Percentiles rank a stretch among this genome's conserved stretches.
Evolutionary conservation across 768 basidiomycete species (phyloP).

Genomic region (Hygrophorus russula): DNA sequence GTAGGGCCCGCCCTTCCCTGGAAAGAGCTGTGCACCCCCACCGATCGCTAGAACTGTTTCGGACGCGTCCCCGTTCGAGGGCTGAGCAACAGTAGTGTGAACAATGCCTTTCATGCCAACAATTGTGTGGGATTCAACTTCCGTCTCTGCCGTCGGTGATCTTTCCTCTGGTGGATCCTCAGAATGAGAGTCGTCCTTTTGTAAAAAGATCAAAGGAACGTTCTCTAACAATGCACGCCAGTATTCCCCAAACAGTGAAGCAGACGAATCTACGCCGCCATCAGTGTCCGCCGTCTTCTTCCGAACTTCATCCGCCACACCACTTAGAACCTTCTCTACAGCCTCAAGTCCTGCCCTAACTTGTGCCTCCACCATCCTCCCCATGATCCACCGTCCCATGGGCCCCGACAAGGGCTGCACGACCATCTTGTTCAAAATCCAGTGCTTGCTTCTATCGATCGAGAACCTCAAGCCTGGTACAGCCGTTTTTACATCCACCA

Average conservation of each 20-base stretch:
- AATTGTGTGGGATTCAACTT: slow-evolving; percentile 7
- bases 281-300: slow-evolving; percentile 4
- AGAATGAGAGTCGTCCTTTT: too few relatives aligned
- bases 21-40: slow-evolving; percentile 23
- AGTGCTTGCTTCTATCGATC: slow-evolving; percentile 25
- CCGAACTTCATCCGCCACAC: slow-evolving; percentile 15
- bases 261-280: slow-evolving; percentile 6
- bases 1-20: slow-evolving; percentile 22
- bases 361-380: slow-evolving; percentile 17
- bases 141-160: neutral
- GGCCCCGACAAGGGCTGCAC: slow-evolving; percentile 25
- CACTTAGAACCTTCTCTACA: slow-evolving; percentile 17
- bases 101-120: slow-evolving; percentile 20
- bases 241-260: slow-evolving; percentile 16
- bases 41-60: slow-evolving; percentile 26
- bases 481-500: slow-evolving; percentile 19
- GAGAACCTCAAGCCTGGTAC: slow-evolving; percentile 19
- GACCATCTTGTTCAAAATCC: slow-evolving; percentile 26
- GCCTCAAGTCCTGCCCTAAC: slow-evolving; percentile 15
- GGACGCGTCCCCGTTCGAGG: slow-evolving; percentile 5
- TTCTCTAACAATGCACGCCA: slow-evolving; percentile 17
- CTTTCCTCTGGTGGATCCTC: neutral
- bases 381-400: slow-evolving; percentile 16
- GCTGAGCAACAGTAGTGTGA: slow-evolving; percentile 15
- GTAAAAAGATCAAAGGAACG: slow-evolving; percentile 10